These are phyloP conservation scores for Populus tremula DNA, from an alignment of 345 rosid genomes.

Conservation along the genomic window DNA sequence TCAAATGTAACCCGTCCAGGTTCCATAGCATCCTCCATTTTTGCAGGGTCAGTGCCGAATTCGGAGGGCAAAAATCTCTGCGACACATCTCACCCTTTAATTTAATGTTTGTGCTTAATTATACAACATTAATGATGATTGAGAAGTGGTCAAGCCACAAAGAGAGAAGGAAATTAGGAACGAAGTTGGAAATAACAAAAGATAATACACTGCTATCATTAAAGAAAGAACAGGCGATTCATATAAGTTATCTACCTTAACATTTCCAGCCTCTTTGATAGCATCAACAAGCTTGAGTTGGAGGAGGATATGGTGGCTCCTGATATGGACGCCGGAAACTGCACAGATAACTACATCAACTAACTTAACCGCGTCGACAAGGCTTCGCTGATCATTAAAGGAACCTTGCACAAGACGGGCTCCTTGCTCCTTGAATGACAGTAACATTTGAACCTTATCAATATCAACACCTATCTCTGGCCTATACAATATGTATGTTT, in stretches of 20 bases:
- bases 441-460: constrained; percentile 64
- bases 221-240: neutral
- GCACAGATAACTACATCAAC: constrained; percentile 76
- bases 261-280: constrained; percentile 80
- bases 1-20: constrained; percentile 55
- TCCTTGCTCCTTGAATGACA: constrained; percentile 58
- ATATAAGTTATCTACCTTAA: constrained; percentile 43
- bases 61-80: constrained; percentile 62
- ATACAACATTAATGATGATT: no score
- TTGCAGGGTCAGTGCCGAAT: constrained; percentile 52
- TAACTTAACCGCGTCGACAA: constrained; percentile 53
- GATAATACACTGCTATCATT: neutral
- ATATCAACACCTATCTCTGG: constrained; percentile 63
- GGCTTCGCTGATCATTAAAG: constrained; percentile 51
- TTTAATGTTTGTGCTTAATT: no score
- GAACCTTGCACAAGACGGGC: constrained; percentile 59
- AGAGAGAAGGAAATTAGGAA: neutral
- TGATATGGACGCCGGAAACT: constrained; percentile 74
- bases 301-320: constrained; percentile 68
- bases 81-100: neutral
- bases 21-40: constrained; percentile 50
- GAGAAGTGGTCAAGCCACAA: no score
- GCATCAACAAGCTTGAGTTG: constrained; percentile 86
- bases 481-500: constrained; percentile 58
- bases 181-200: neutral